Evolutionary conservation across 2,329 filamentous ascomycete genomes (phyloP), one percentile per base, ranked within the genome.

Genomic region (Elsinoe australis): DNA sequence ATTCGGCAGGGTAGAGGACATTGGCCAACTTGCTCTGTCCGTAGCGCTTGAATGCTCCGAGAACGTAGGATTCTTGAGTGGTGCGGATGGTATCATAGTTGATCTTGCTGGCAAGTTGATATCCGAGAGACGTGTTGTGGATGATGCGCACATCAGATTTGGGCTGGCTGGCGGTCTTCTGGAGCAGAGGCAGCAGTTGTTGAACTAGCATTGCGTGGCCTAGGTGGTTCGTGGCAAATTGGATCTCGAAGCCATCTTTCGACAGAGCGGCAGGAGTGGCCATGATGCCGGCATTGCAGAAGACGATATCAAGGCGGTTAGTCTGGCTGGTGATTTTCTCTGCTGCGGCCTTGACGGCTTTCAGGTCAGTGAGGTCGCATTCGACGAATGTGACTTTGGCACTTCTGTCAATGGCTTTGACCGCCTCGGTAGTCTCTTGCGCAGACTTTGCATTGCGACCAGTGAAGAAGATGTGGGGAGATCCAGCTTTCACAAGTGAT

Each of bases 201-300:
- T 66, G 67, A 5, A 63, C 69, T 4, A 74, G 56, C 1, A 73
- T 60, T 4, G 70, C 68, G 51, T 72, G 72, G n/a, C 70, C 72
- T 49, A 75, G 59, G 58, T 73, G 67, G 54, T 75, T 75, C 5
- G 68, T 72, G 18, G 68, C 72, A 49, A 73, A 70, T 47, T 74
- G 71, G 26, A 69, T 63, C 56, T 75, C 71, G 52, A 70, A 73
- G 28, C 70, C 71, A 31, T 74, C 70, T n/a, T 63, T 59, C 0
- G 70, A 72, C 3, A 63, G 57, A n/a, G 54, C 59, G 24, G 56
- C 53, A 0, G 65, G 58, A 2, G 54, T 21, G 21, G 52, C 57
- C 56, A 68, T 68, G 49, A 72, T 61, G 33, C 70, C 71, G 0
- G 71, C 71, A 52, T 73, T 73, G 56, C 65, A 62, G 47, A 72